phyloP scores from a whole-genome alignment of 2,329 filamentous ascomycete genomes.

The Colletotrichum plurivorum region DNA sequence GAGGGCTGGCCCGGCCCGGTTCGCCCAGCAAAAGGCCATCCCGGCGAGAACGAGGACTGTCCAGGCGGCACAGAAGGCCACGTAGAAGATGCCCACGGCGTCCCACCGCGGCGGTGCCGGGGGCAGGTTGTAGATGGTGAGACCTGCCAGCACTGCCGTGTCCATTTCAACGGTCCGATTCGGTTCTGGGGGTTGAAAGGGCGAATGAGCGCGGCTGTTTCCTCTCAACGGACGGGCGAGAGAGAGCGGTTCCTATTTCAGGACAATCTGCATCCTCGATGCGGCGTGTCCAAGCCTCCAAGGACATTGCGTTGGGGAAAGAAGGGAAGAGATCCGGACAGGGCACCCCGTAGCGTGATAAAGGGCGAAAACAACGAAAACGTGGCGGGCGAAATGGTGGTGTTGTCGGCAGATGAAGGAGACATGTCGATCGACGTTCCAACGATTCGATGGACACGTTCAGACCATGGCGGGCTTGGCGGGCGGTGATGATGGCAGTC shows the following conservation, averaged over 20 bases:
- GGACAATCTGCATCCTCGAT: not conserved
- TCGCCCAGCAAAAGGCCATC: slow-evolving; percentile 51
- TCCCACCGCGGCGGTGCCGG: slow-evolving; percentile 46
- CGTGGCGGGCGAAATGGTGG: not conserved
- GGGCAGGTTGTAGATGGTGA: slow-evolving; percentile 50
- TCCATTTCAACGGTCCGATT: slow-evolving; percentile 12
- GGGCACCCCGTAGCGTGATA: not conserved
- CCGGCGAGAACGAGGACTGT: slow-evolving; percentile 50
- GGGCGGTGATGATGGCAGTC: no score
- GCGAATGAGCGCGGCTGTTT: not conserved
- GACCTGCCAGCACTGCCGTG: slow-evolving; percentile 11
- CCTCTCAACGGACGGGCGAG: not conserved
- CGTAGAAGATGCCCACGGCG: slow-evolving; percentile 48
- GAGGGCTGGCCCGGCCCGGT: slow-evolving; percentile 53
- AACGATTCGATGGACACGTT: not conserved
- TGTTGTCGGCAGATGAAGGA: slow-evolving; percentile 4
- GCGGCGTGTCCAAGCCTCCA: not conserved
- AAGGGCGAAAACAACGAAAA: not conserved
- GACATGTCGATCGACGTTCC: slow-evolving; percentile 7
- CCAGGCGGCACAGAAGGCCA: slow-evolving; percentile 47
- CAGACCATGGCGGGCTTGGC: slow-evolving; percentile 28
- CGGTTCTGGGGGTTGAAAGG: not conserved
- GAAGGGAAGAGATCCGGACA: not conserved
- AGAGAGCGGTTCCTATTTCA: slow-evolving; percentile 3
- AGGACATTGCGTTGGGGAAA: not conserved